phyloP scores from a whole-genome alignment of 192 early-diverging fungal species.

The Gaertneriomyces sp. region DNA sequence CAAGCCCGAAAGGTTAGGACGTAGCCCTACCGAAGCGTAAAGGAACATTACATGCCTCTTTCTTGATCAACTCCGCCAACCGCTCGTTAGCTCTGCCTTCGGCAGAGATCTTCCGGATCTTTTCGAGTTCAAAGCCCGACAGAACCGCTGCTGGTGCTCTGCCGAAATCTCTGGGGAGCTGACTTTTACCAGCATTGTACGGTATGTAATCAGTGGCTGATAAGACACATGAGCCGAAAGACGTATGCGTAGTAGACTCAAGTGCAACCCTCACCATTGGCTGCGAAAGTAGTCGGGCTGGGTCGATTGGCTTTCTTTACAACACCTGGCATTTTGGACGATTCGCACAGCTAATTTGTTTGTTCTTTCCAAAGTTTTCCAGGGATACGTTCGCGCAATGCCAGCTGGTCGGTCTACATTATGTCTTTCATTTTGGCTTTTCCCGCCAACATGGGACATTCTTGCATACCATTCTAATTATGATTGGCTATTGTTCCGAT shows the following conservation, averaged over 20 bases:
- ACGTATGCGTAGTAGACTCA: not conserved
- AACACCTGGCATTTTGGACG: conserved; percentile 3
- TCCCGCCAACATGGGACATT: no score
- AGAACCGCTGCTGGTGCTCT: not conserved
- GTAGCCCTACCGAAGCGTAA: not conserved
- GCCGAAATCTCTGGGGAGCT: not conserved
- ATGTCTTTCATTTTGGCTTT: no score
- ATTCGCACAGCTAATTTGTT: not conserved
- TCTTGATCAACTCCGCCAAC: conserved; percentile 6
- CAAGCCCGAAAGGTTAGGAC: not conserved
- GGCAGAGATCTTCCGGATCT: not conserved
- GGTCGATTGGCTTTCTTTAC: not conserved
- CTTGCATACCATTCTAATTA: no score
- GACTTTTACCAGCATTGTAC: conserved; percentile 1
- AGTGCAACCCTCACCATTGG: not conserved
- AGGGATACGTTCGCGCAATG: no score
- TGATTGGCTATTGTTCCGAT: no score
- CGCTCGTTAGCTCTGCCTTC: not conserved
- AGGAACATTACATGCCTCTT: conserved; percentile 9
- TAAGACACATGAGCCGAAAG: not conserved
- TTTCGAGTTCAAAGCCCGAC: not conserved
- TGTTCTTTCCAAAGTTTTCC: no score
- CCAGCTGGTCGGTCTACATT: no score
- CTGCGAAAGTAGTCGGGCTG: not conserved
- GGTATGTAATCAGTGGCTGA: conserved; percentile 1